Percentiles rank a stretch among this genome's conserved stretches.
phyloP scores from a whole-genome alignment of 805 yeast species.

The Ogataea henricii region DNA sequence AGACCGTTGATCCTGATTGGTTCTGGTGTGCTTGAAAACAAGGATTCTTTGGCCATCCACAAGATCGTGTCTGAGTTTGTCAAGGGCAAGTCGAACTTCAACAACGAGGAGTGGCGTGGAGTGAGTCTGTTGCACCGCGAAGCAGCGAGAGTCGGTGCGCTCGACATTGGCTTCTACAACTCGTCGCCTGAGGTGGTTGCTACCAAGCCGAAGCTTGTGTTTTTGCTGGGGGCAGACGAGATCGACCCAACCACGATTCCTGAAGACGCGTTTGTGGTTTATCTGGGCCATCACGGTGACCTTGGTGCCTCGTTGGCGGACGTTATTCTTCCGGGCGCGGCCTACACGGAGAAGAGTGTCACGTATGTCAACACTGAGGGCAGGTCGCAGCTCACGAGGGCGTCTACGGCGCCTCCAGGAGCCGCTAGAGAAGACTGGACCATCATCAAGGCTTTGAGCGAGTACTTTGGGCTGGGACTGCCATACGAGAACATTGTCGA shows the following conservation, averaged over 20 bases:
- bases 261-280: constrained; percentile 81
- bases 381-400: constrained; percentile 80
- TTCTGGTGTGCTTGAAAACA: constrained; percentile 70
- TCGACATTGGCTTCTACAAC: constrained; percentile 76
- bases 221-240: constrained; percentile 85
- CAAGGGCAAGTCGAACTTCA: constrained; percentile 54
- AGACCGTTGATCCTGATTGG: constrained; percentile 81
- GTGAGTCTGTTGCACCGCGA: constrained; percentile 78
- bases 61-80: constrained; percentile 64
- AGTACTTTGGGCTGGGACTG: constrained; percentile 66
- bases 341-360: constrained; percentile 84
- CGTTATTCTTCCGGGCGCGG: constrained; percentile 83
- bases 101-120: constrained; percentile 79
- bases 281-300: constrained; percentile 93
- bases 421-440: constrained; percentile 93
- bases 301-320: constrained; percentile 86
- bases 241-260: constrained; percentile 69
- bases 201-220: constrained; percentile 69
- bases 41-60: constrained; percentile 63
- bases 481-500: constrained; percentile 76
- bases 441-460: constrained; percentile 79
- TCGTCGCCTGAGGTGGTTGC: constrained; percentile 46
- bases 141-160: constrained; percentile 86
- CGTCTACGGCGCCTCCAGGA: constrained; percentile 87
- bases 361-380: constrained; percentile 91